Percentiles rank a stretch among this genome's conserved stretches.
Conservation (phyloP, 2,329 filamentous ascomycete species). For the Nothopassalora personata region DNA sequence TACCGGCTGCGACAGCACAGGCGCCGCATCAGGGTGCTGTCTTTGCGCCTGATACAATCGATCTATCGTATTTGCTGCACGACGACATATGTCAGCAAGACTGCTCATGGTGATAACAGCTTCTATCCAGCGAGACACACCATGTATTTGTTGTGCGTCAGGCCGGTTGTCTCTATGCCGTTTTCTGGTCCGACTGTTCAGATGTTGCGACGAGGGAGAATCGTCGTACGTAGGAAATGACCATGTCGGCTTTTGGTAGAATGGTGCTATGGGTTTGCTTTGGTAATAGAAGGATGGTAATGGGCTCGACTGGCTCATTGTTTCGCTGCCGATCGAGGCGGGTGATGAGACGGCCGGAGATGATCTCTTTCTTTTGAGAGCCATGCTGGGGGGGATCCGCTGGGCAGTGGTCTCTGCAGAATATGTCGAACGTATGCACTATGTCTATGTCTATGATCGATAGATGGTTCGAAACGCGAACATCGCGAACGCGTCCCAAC, state of each 20-base stretch:
- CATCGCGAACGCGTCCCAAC: neutral
- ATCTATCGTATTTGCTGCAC: constrained; percentile 41
- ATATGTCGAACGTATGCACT: neutral
- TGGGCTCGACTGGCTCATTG: constrained; percentile 26
- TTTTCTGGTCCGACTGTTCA: constrained; percentile 55
- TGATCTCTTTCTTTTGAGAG: constrained; percentile 56
- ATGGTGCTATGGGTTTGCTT: constrained; percentile 22
- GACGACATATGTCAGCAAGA: constrained; percentile 18
- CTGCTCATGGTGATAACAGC: constrained; percentile 13
- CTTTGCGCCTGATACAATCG: constrained; percentile 43
- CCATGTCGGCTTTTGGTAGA: constrained; percentile 24
- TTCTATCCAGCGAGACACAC: constrained; percentile 35
- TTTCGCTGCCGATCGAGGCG: constrained; percentile 35
- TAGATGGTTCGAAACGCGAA: neutral
- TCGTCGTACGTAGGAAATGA: constrained; percentile 25
- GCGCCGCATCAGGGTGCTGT: constrained; percentile 23
- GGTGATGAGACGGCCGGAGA: constrained; percentile 40
- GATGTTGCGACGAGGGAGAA: constrained; percentile 30
- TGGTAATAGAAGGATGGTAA: constrained; percentile 29
- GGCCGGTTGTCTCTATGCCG: constrained; percentile 54
- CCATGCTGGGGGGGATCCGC: constrained; percentile 37
- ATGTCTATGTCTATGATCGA: neutral
- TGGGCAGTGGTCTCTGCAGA: neutral
- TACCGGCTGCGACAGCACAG: constrained; percentile 19
- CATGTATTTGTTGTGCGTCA: constrained; percentile 51